Evolutionary conservation across 1,139 yeast genomes (phyloP).

Genomic region (Yarrowia galli): DNA sequence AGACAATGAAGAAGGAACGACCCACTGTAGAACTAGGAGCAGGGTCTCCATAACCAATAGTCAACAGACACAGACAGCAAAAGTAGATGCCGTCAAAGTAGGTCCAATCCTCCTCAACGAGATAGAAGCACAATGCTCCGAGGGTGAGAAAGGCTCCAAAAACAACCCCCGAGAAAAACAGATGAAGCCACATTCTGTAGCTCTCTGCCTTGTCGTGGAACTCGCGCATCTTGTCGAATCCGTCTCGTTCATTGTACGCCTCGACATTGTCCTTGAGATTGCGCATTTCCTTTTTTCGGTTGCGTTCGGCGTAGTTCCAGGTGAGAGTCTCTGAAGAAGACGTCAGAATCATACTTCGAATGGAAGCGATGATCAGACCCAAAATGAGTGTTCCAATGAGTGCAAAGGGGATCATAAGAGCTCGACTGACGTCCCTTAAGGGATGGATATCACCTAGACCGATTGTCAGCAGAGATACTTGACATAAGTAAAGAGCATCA

Average conservation of each 20-base stretch:
- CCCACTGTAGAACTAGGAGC: slow-evolving; percentile 71
- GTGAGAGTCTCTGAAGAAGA: slow-evolving; percentile 63
- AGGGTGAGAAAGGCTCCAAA: slow-evolving; percentile 70
- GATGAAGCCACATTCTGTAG: slow-evolving; percentile 50
- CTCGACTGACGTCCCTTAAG: slow-evolving; percentile 58
- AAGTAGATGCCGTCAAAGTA: slow-evolving; percentile 76
- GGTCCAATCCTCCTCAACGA: slow-evolving; percentile 64
- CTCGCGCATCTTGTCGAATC: slow-evolving; percentile 63
- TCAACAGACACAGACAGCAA: slow-evolving; percentile 73
- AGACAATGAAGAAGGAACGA: slow-evolving; percentile 71
- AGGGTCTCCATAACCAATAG: slow-evolving; percentile 86
- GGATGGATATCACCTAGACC: slow-evolving; percentile 83
- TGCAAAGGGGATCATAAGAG: slow-evolving; percentile 67
- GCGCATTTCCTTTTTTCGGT: slow-evolving; percentile 41
- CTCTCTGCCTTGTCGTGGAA: slow-evolving; percentile 55
- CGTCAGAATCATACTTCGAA: slow-evolving; percentile 66
- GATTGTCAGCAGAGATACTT: slow-evolving; percentile 74
- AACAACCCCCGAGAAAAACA: slow-evolving; percentile 55
- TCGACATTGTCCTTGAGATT: slow-evolving; percentile 36
- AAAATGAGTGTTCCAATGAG: slow-evolving; percentile 71
- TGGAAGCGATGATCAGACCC: slow-evolving; percentile 75
- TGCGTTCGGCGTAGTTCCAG: slow-evolving; percentile 44
- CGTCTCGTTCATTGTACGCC: slow-evolving; percentile 47
- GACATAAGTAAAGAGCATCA: slow-evolving; percentile 70
- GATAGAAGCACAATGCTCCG: slow-evolving; percentile 69